Base-by-base conservation (phyloP, 257 asterid genomes). In the Salvia splendens region DNA sequence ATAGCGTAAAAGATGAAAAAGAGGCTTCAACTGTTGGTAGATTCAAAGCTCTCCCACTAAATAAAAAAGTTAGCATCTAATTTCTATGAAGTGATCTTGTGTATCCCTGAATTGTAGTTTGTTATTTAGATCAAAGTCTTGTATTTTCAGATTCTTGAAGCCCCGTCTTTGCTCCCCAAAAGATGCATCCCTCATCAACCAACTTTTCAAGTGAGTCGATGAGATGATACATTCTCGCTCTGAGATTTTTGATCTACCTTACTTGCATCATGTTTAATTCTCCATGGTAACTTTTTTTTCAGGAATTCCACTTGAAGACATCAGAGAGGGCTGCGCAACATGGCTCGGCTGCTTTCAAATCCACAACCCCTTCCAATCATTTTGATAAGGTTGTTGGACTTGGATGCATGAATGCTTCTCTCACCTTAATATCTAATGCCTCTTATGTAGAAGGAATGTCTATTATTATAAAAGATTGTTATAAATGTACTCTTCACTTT, bases 41-140 rank as follows among this genome's bases (percentile, higher is more conserved):
- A 85, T 92, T 92, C 81, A 92, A 81, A 79, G 97, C 97, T 74
- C 96, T 82, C 76, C 98, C 98, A 30, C 73, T 92, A 49, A 92
- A 92, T 70, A 86, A 82, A 89, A 92, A 87, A 82, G 98, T 89
- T 46, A 24, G 92, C 79, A 52, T 46, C 67, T 62, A 28, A 70
- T 47, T 15, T 11, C 43, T 35, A 14, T 38, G 38, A 30, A 65
- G 47, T 32, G 45, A 65, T 14, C 20, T n/a, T 66, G 53, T 15
- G 1, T 28, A 40, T 17, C 12, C 56, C 45, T 47, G 35, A 48
- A 54, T 71, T 56, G 33, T 70, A 38, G 69, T 69, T 65, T 80
- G 67, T 15, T 32, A 72, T 61, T 73, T 57, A 64, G 68, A 36
- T 61, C 36, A 62, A 33, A 65, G 24, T 64, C 64, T 17, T 69